Evolutionary conservation across 2,329 filamentous ascomycete genomes (phyloP).

Genomic region (Epichloe festucae): DNA sequence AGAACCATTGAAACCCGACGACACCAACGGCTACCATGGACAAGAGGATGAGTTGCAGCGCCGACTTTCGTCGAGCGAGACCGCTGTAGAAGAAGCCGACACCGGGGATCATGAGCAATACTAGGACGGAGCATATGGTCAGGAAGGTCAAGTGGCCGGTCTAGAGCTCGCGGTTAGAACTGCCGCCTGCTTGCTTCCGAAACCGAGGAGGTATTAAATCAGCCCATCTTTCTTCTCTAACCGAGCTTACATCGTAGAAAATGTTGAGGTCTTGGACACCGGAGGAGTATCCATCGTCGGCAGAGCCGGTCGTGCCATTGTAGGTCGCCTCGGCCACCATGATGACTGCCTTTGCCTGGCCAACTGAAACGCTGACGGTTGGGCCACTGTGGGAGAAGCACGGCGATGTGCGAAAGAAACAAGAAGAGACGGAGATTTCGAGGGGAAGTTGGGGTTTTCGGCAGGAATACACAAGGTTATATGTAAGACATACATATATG

Average conservation of each 20-base stretch:
- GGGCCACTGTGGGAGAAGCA: background rate
- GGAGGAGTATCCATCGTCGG: conserved; percentile 38
- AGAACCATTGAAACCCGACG: conserved; percentile 86
- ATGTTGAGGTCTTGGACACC: conserved; percentile 61
- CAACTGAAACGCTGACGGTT: background rate
- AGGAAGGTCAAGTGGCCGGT: conserved; percentile 76
- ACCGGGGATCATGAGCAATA: conserved; percentile 85
- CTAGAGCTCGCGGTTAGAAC: conserved; percentile 24
- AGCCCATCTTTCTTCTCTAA: background rate
- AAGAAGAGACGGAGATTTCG: background rate
- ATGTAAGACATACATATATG: background rate
- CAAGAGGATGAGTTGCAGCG: conserved; percentile 73
- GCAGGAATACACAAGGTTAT: background rate
- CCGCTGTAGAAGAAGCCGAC: conserved; percentile 94
- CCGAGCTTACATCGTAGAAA: conserved; percentile 57
- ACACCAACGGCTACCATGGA: conserved; percentile 70
- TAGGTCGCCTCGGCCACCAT: conserved; percentile 25
- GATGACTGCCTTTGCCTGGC: background rate
- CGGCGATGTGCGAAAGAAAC: background rate
- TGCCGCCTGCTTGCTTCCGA: background rate
- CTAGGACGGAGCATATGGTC: conserved; percentile 61
- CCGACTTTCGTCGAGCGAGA: conserved; percentile 77
- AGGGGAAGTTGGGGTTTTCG: background rate
- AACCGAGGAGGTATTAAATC: no score
- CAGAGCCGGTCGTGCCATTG: conserved; percentile 36